Evolutionary conservation across 345 rosid genomes (phyloP).

Genomic region (Pugionium dolabratum): DNA sequence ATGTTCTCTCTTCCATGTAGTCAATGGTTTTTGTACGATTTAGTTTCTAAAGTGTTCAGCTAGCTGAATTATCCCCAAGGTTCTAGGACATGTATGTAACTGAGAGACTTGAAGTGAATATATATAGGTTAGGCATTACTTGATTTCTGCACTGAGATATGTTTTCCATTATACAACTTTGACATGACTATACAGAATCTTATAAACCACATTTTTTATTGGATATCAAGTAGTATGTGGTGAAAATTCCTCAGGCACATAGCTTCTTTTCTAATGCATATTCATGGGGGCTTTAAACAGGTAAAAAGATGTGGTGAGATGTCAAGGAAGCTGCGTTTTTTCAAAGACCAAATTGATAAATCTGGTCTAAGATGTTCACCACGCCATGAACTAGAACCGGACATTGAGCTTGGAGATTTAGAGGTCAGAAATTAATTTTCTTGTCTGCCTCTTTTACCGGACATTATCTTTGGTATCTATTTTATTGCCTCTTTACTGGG

Average conservation of each 20-base stretch:
- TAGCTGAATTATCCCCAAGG: constrained; percentile 9
- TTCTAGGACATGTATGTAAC: constrained; percentile 11
- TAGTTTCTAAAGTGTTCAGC: neutral
- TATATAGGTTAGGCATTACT: constrained; percentile 2
- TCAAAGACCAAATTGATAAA: constrained; percentile 87
- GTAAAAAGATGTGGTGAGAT: constrained; percentile 95
- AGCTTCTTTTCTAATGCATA: constrained; percentile 30
- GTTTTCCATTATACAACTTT: neutral
- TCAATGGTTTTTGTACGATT: neutral
- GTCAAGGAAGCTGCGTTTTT: constrained; percentile 87
- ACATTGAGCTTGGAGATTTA: constrained; percentile 79
- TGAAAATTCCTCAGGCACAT: constrained; percentile 15
- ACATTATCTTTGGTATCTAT: no score
- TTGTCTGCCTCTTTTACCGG: neutral
- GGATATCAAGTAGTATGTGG: neutral
- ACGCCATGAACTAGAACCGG: constrained; percentile 66
- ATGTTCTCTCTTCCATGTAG: neutral
- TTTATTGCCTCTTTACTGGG: no score
- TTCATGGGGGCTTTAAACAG: constrained; percentile 47
- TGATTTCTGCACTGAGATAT: neutral
- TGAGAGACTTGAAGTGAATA: constrained; percentile 11
- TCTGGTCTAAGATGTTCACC: constrained; percentile 72
- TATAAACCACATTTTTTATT: neutral
- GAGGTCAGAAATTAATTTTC: constrained; percentile 56
- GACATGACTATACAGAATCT: neutral